Evolutionary conservation across 78 protist genomes (phyloP).

Genomic region (Capsaspora owczarzaki): DNA sequence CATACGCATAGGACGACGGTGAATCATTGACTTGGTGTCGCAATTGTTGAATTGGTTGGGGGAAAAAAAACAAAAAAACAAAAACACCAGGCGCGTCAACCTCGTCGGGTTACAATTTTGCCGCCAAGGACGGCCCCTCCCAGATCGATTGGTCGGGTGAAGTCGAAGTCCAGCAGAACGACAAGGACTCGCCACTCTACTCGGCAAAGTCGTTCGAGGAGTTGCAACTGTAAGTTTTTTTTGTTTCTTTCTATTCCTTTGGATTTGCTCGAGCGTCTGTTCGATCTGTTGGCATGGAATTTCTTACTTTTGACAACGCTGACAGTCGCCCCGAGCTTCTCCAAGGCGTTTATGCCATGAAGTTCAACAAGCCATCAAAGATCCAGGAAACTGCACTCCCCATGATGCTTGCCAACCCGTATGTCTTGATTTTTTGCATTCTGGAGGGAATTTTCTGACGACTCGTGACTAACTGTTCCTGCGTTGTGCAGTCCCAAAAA

Average conservation of each 20-base stretch:
- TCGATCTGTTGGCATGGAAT: neutral
- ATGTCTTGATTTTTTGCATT: neutral
- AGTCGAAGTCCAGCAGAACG: conserved; percentile 17
- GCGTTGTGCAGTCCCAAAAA: conserved; percentile 16
- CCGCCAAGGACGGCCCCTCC: too few relatives aligned
- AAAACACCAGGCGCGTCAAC: too few relatives aligned
- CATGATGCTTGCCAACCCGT: conserved; percentile 40
- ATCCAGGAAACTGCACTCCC: conserved; percentile 68
- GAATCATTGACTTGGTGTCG: too few relatives aligned
- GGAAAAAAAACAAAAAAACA: too few relatives aligned
- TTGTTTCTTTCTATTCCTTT: neutral
- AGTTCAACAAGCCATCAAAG: conserved; percentile 55
- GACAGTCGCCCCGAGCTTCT: conserved; percentile 15
- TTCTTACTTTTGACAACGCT: neutral
- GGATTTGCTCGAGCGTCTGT: neutral
- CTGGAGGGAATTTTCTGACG: neutral
- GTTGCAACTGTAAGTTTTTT: conserved; percentile 2
- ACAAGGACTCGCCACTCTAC: conserved; percentile 24
- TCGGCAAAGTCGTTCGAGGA: conserved; percentile 7
- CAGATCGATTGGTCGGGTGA: conserved; percentile 32
- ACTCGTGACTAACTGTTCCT: neutral
- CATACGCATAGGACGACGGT: too few relatives aligned
- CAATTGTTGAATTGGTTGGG: too few relatives aligned
- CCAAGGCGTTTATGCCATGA: conserved; percentile 56
- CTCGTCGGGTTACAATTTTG: too few relatives aligned